A percentile compares a stretch with the other conserved stretches of the same genome.
These are phyloP conservation scores for Coelastrella sp. DNA, from an alignment of 139 green algal genomes.

Conservation along the genomic window DNA sequence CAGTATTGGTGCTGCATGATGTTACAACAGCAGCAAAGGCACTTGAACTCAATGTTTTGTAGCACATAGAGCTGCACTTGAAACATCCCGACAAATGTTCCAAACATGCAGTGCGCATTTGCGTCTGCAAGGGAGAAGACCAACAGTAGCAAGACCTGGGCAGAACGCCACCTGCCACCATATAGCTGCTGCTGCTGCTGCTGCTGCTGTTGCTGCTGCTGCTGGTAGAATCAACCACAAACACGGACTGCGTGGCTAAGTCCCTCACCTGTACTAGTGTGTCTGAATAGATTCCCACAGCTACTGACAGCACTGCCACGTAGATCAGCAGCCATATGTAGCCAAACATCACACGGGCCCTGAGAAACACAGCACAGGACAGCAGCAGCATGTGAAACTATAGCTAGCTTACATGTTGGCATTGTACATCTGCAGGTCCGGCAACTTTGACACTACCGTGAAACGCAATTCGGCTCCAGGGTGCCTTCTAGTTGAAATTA, in stretches of 20 bases:
- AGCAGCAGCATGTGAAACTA: neutral
- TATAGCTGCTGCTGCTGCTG: no score
- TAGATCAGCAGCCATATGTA: conserved; percentile 25
- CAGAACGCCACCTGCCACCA: no score
- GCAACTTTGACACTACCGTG: neutral
- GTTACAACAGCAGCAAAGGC: neutral
- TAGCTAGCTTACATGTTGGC: neutral
- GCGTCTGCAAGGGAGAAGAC: no score
- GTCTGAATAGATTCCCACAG: conserved; percentile 46
- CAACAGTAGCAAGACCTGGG: no score
- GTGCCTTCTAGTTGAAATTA: no score
- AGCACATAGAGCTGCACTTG: no score
- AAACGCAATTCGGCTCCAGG: no score
- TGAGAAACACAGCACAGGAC: neutral
- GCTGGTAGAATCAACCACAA: neutral
- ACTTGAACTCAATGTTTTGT: no score
- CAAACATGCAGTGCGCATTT: no score
- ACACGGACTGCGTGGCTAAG: neutral
- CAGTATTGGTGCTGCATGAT: neutral
- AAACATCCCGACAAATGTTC: no score
- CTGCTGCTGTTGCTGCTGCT: no score
- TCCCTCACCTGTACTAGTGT: conserved; percentile 39
- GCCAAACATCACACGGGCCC: conserved; percentile 17
- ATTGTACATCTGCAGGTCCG: neutral
- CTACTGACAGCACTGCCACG: conserved; percentile 42